Evolutionary conservation across 352 stramenopile genomes (phyloP), one percentile per base, ranked within the genome.

Genomic region (Phytophthora sp.): DNA sequence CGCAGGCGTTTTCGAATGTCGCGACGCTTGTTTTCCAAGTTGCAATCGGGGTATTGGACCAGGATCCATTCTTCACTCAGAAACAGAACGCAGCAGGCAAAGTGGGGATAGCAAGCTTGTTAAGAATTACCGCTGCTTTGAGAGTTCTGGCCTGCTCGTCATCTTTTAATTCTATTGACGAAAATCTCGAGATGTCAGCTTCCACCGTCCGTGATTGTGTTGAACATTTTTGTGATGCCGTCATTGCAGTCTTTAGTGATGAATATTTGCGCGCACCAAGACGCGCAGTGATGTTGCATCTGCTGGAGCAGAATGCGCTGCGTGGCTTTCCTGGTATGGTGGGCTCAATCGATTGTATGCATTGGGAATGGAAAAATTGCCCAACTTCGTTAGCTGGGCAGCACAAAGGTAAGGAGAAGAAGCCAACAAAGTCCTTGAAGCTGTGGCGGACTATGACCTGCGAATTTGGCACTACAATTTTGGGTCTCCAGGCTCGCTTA

Each of bases 381-480:
- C 33, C 55, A 1, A 50, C 15, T 2, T 21, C 21, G 4, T 23
- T 21, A 1, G 51, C 51, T n/a, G 51, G 24, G 0, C 36, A 59
- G 16, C 23, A 59, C 11, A 59, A 50, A 42, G 51, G 44, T 8
- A 56, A 58, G 16, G 52, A 69, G 21, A 69, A 63, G 15, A 69
- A 58, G 26, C 51, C 61, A 35, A 58, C 41, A 63, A 58, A 18
- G 61, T 62, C 0, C 24, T 66, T 0, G 63, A 71, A 18, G 55
- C 63, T 30, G 53, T 65, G 0, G 63, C 63, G 2, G 52, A 66
- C 12, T 57, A 66, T 26, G 47, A 57, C 16, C 16, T 59, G 2
- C 47, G 55, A 7, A 54, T 71, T 6, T 71, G 63, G 55, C 63
- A 71, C 23, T 71, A 24, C 20, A 51, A 66, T 21, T 71, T 71